Evolutionary conservation across 176 grass and related monocot species (phyloP), one percentile per base, ranked within the genome.

Genomic region (Raddia guianensis): DNA sequence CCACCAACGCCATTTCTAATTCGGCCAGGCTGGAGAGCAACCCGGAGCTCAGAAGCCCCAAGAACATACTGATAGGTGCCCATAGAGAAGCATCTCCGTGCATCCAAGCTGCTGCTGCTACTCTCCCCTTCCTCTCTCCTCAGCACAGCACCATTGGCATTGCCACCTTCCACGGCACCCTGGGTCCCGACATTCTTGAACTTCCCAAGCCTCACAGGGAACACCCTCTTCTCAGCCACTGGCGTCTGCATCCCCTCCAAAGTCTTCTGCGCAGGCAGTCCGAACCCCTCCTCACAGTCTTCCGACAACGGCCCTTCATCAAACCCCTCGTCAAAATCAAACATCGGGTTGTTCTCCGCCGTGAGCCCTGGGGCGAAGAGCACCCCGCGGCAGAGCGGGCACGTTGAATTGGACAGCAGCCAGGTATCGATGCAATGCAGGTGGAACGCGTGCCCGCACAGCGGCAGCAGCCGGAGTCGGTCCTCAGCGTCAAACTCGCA

Each of bases 391-490:
- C 95, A 98, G 61, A 98, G 89, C 43, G 95, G 95, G 74, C 95
- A 98, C 15, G 95, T 94, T 0, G 92, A 98, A 76, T 98, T 98
- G 91, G 92, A 98, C 50, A 98, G 85, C 49, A 98, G 85, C 92
- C 95, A 98, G 0, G 95, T 98, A 60, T 98, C 92, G 19, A 98
- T 98, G 83, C 95, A 94, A 13, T 72, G 33, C 34, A 98, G 79
- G 74, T 98, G 92, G 92, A 98, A 98, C 1, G 95, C 95, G 73
- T 98, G 95, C 2, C 95, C 90, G 59, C 95, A 98, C 7, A 82
- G 80, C 16, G 95, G 95, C 48, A 98, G 82, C 66, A 98, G 86
- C 3, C 95, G 83, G 79, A 98, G 90, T 35, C 83, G 50, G 77
- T 94, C 95, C 9, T 92, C 90, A 1, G 73, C 76, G 11, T 82